These are phyloP conservation scores for Cutaneotrichosporon curvatum DNA, from an alignment of 1,284 basidiomycete species.

Conservation along the genomic window DNA sequence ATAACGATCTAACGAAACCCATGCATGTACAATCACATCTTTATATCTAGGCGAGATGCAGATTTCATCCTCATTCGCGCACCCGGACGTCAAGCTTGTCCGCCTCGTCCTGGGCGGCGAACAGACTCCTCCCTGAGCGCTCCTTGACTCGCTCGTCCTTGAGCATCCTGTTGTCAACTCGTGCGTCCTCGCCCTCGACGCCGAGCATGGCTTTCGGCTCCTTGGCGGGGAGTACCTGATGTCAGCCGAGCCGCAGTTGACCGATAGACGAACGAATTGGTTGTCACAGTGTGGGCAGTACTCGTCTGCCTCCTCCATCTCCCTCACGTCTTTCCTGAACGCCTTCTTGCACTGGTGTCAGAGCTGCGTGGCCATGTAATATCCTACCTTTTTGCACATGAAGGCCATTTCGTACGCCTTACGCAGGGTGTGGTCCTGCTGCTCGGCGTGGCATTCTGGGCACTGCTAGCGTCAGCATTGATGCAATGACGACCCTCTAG, in stretches of 20 bases:
- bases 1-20: too few species aligned
- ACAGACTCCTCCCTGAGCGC: constrained; percentile 52
- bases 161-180: constrained; percentile 72
- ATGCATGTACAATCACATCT: too few species aligned
- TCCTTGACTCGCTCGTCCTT: constrained; percentile 61
- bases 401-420: constrained; percentile 88
- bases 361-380: background rate
- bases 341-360: constrained; percentile 71
- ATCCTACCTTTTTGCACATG: constrained; percentile 73
- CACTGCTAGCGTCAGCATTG: constrained; percentile 51
- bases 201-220: constrained; percentile 76
- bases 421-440: constrained; percentile 63
- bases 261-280: constrained; percentile 62
- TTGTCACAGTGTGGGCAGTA: constrained; percentile 98
- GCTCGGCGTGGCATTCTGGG: constrained; percentile 84
- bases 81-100: constrained; percentile 35
- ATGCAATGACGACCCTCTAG: too few species aligned
- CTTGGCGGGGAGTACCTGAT: constrained; percentile 85
- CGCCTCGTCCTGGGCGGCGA: constrained; percentile 38
- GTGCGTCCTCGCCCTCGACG: constrained; percentile 83
- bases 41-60: too few species aligned
- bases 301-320: constrained; percentile 92
- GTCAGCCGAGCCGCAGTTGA: background rate
- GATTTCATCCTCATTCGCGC: background rate
- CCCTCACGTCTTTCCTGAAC: constrained; percentile 86